Conservation (phyloP, 2,329 filamentous ascomycete species). For the Cytospora leucostoma region DNA sequence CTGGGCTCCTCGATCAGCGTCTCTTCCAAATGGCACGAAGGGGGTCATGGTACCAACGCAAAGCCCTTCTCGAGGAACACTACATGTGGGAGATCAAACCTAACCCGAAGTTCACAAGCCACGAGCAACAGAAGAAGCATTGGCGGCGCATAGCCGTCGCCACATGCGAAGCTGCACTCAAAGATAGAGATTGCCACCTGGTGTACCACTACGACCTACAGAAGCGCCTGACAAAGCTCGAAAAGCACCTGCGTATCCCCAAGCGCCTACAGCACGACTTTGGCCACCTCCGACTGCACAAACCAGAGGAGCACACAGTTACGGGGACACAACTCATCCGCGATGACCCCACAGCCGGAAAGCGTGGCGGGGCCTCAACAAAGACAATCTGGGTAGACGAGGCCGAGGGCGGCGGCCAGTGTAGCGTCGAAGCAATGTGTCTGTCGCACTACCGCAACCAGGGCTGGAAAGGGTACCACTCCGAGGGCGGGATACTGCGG, state of each 20-base stretch:
- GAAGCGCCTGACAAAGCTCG: conserved; percentile 88
- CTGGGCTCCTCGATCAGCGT: conserved; percentile 74
- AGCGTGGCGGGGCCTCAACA: conserved; percentile 52
- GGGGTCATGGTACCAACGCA: conserved; percentile 93
- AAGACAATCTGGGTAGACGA: conserved; percentile 91
- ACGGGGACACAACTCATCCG: conserved; percentile 77
- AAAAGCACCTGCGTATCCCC: conserved; percentile 78
- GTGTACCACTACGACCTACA: conserved; percentile 95
- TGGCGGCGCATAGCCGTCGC: conserved; percentile 76
- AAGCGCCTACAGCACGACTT: conserved; percentile 92
- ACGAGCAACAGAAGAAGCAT: conserved; percentile 68
- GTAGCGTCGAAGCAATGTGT: conserved; percentile 92
- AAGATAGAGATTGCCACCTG: conserved; percentile 86
- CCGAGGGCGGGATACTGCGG: conserved; percentile 87
- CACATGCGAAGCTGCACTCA: conserved; percentile 84
- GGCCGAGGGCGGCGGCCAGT: conserved; percentile 67
- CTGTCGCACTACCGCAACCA: conserved; percentile 78
- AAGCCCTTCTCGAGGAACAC: conserved; percentile 90
- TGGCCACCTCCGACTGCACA: conserved; percentile 75
- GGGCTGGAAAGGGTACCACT: conserved; percentile 94
- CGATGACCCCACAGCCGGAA: conserved; percentile 43
- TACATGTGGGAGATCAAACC: conserved; percentile 74
- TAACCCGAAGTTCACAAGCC: conserved; percentile 39
- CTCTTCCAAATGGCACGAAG: conserved; percentile 84
- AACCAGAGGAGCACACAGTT: conserved; percentile 73